phyloP scores from a whole-genome alignment of 1,284 basidiomycete species.

The Cystobasidium sp. region DNA sequence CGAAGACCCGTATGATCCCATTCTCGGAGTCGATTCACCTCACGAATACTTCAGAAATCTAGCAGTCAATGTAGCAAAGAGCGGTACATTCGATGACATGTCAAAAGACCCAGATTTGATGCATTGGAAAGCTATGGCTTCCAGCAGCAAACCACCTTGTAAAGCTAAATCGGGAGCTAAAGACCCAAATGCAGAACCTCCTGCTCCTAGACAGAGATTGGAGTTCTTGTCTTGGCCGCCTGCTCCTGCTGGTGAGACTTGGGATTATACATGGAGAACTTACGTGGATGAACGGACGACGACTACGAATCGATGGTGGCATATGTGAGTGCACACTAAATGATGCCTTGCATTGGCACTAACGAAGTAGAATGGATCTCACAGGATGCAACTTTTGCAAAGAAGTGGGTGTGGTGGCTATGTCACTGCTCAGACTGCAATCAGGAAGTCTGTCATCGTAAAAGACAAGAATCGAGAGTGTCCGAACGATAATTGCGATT shows the following conservation, averaged over 20 bases:
- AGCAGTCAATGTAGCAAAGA: not conserved
- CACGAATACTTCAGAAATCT: slow-evolving; percentile 14
- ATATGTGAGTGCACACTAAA: slow-evolving; percentile 3
- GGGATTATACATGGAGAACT: slow-evolving; percentile 49
- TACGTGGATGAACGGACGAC: slow-evolving; percentile 28
- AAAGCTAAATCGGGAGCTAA: slow-evolving; percentile 1
- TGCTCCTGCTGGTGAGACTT: slow-evolving; percentile 40
- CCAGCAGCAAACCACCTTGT: slow-evolving; percentile 6
- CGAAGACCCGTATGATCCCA: slow-evolving; percentile 9
- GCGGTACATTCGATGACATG: not conserved
- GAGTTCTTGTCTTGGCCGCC: slow-evolving; percentile 49
- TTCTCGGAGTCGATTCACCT: slow-evolving; percentile 18
- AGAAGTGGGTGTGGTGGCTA: slow-evolving; percentile 24
- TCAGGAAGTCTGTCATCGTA: slow-evolving; percentile 5
- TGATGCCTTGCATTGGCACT: not conserved
- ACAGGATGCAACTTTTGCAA: slow-evolving; percentile 29
- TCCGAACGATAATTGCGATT: slow-evolving; percentile 3
- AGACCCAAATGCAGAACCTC: slow-evolving; percentile 1
- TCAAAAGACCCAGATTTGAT: not conserved
- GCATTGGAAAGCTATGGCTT: not conserved
- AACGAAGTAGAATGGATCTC: not conserved
- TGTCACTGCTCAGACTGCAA: slow-evolving; percentile 19
- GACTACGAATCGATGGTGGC: slow-evolving; percentile 8
- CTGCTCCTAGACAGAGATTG: slow-evolving; percentile 44
- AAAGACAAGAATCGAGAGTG: slow-evolving; percentile 22